These are phyloP conservation scores for Lentithecium fluviatile DNA, from an alignment of 495 filamentous ascomycete genomes.

Conservation along the genomic window DNA sequence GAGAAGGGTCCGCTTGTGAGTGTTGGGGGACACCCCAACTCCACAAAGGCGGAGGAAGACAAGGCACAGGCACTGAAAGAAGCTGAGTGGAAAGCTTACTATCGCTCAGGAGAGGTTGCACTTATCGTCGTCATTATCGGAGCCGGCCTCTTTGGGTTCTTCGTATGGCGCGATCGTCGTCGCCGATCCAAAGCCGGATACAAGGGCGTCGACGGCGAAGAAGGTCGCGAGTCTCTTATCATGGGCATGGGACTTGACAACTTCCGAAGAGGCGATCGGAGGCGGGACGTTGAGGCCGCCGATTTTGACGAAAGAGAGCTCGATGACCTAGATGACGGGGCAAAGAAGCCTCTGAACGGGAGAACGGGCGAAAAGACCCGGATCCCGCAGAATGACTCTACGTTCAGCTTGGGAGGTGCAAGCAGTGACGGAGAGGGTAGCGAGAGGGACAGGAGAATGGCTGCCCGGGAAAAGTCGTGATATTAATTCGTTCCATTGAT, in stretches of 20 bases:
- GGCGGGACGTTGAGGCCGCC: constrained; percentile 70
- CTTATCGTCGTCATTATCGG: constrained; percentile 81
- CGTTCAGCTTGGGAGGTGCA: constrained; percentile 59
- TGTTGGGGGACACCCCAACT: constrained; percentile 85
- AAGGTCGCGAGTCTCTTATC: constrained; percentile 43
- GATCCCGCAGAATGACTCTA: constrained; percentile 30
- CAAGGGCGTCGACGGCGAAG: constrained; percentile 45
- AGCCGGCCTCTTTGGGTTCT: constrained; percentile 76
- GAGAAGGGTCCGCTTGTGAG: constrained; percentile 80
- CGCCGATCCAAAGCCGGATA: constrained; percentile 47
- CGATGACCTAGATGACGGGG: constrained; percentile 54
- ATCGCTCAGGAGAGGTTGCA: constrained; percentile 85
- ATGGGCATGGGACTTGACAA: constrained; percentile 54
- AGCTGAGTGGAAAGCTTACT: constrained; percentile 90
- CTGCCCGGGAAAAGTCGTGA: constrained; percentile 24
- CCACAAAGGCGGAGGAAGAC: constrained; percentile 67
- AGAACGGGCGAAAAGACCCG: constrained; percentile 39
- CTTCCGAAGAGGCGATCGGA: constrained; percentile 48
- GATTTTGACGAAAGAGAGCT: constrained; percentile 91
- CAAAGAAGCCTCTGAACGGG: constrained; percentile 17
- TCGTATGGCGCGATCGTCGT: constrained; percentile 76
- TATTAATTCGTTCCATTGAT: not conserved
- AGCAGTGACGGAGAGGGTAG: constrained; percentile 54
- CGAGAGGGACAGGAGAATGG: constrained; percentile 17
- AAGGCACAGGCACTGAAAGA: constrained; percentile 75